Percentiles rank a stretch among this genome's conserved stretches.
Conservation (phyloP, 768 basidiomycete genomes). For the Hericium alpestre region DNA sequence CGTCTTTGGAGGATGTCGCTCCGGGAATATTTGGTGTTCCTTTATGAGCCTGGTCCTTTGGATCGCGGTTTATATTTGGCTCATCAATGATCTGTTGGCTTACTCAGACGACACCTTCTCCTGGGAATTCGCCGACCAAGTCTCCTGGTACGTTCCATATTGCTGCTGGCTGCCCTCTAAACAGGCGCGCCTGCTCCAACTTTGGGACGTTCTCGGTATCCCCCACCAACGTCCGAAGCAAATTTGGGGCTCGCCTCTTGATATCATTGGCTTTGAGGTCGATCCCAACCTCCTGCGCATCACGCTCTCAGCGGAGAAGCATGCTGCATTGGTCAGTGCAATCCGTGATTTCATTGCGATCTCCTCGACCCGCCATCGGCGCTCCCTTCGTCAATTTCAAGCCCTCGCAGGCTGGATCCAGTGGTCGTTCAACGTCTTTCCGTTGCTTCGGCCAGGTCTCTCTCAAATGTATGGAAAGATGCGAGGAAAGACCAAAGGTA, state of each 20-base stretch:
- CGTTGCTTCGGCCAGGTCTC: slow-evolving; percentile 21
- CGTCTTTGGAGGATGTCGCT: background rate
- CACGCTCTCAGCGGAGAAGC: slow-evolving; percentile 18
- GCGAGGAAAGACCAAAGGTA: slow-evolving; percentile 13
- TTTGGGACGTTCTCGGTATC: slow-evolving; percentile 31
- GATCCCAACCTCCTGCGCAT: slow-evolving; percentile 28
- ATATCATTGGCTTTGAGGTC: slow-evolving; percentile 22
- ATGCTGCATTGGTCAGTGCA: background rate
- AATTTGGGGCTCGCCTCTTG: slow-evolving; percentile 17
- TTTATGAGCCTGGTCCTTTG: slow-evolving; percentile 25
- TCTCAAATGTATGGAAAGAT: slow-evolving; percentile 23
- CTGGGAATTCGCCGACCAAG: slow-evolving; percentile 12
- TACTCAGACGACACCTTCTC: slow-evolving; percentile 29
- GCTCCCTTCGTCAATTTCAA: background rate
- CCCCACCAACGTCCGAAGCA: slow-evolving; percentile 33
- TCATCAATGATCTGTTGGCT: slow-evolving; percentile 14
- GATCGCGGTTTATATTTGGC: slow-evolving; percentile 20
- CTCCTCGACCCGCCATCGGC: background rate
- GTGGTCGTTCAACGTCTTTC: slow-evolving; percentile 23
- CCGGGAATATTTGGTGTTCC: background rate
- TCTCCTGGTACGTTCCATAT: slow-evolving; percentile 23
- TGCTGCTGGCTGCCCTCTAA: slow-evolving; percentile 16
- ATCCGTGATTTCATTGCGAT: background rate
- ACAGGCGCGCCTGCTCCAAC: slow-evolving; percentile 25
- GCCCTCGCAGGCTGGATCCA: background rate